Evolutionary conservation across 2,329 filamentous ascomycete genomes (phyloP), one percentile per base, ranked within the genome.

Genomic region (Alternaria arbusti): DNA sequence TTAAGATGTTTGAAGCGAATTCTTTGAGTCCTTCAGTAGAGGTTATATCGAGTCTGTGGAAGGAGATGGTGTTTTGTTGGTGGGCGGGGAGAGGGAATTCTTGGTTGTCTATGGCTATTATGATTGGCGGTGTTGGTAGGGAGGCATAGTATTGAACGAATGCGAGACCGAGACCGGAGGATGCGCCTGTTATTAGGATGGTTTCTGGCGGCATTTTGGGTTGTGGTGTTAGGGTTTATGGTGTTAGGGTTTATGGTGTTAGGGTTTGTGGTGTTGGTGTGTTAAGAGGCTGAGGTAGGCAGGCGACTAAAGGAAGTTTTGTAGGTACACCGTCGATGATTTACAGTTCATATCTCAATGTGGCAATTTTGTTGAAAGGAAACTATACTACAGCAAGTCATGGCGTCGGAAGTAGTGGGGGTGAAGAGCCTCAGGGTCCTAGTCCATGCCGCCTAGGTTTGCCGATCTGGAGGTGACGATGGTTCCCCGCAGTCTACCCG

Each of bases 151-250:
- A 69, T 13, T 67, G 44, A 6, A 74, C 28, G 50, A 78, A 91
- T 71, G 87, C 89, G 60, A 88, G 88, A 30, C 96, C 96, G 80
- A 99, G 97, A 67, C 96, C 96, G 36, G 93, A 96, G 5, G 92
- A 96, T 36, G 95, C 94, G 62, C 96, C 95, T n/a, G 96, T 98
- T 72, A 99, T 88, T 61, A 98, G 82, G 63, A 98, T 85, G 6
- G 93, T 97, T 54, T 63, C 11, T 23, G n/a, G 3, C 1, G 23
- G 17, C 20, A 20, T 23, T 49, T 12, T 13, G 20, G 20, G n/a
- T 13, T 57, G 15, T 11, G 13, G 20, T 20, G 28, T 43, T 20
- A 20, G 20, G 20, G 28, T 30, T 30, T 30, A 6, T 5, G 5
- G 26, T 5, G 28, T 30, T 30, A 20, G 20, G 20, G 28, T 30